Percentiles rank a stretch among this genome's conserved stretches.
Conservation (phyloP, 179 eudicot species). For the Silene coronaria region DNA sequence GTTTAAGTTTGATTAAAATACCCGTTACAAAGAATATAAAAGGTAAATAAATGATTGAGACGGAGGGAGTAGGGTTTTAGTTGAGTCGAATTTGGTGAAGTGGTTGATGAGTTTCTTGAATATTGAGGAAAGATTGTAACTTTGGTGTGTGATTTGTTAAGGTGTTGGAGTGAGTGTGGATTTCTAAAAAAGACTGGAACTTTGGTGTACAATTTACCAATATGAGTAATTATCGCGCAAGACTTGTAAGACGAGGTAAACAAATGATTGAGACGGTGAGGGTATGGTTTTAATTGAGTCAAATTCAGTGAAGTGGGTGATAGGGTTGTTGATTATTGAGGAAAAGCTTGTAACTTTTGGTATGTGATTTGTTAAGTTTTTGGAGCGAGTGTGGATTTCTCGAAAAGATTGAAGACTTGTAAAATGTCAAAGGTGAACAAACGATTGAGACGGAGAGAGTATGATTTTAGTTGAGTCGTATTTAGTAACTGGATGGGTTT, state of each 20-base stretch:
- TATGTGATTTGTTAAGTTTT: too few species aligned
- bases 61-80: background rate
- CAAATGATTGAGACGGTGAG: too few species aligned
- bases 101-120: conserved; percentile 3
- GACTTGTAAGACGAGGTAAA: too few species aligned
- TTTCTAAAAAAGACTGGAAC: background rate
- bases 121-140: background rate
- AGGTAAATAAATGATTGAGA: too few species aligned
- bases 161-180: background rate
- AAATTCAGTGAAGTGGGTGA: conserved; percentile 5
- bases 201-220: too few species aligned
- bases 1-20: too few species aligned
- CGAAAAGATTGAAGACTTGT: background rate
- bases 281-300: background rate
- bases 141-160: background rate
- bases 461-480: background rate
- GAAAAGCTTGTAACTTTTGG: too few species aligned
- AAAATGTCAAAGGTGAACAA: too few species aligned
- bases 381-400: background rate
- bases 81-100: conserved; percentile 1
- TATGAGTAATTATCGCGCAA: too few species aligned
- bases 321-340: background rate
- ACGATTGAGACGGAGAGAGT: too few species aligned
- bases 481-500: conserved; percentile 8
- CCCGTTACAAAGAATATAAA: too few species aligned